Evolutionary conservation across 202 grass and related monocot genomes (phyloP).

Genomic region (Schoenoplectus triqueter): DNA sequence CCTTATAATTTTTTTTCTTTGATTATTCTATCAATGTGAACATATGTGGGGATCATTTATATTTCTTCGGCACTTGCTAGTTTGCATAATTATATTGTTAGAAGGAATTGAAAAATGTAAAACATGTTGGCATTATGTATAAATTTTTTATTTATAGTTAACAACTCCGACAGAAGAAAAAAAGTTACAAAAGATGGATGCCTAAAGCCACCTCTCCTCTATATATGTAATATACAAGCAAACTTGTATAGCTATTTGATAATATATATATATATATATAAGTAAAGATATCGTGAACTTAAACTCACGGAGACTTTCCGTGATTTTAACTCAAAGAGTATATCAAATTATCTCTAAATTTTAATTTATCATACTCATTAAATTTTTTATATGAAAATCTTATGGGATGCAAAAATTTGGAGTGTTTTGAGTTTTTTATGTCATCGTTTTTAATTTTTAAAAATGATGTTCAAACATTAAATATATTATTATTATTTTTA

Average conservation of each 20-base stretch:
- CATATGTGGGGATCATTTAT: neutral
- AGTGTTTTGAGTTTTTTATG: no score
- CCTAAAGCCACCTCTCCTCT: slow-evolving; percentile 15
- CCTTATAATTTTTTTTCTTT: neutral
- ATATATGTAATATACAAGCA: slow-evolving; percentile 28
- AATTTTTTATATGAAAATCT: no score
- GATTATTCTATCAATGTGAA: neutral
- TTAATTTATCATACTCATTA: no score
- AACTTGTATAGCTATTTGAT: neutral
- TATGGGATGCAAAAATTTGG: no score
- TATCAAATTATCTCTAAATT: no score
- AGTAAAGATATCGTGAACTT: no score
- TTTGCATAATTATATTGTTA: neutral
- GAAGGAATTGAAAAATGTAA: neutral
- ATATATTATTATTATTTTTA: no score
- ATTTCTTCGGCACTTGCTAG: neutral
- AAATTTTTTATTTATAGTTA: slow-evolving; percentile 9
- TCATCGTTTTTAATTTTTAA: no score
- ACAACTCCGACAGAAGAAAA: slow-evolving; percentile 18
- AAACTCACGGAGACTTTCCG: no score
- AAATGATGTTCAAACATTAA: no score
- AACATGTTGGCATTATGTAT: neutral
- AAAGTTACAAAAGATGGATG: slow-evolving; percentile 6
- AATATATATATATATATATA: no score
- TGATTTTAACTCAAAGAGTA: no score